phyloP scores from a whole-genome alignment of 2,329 filamentous ascomycete species.

The Scedosporium aurantiacum region DNA sequence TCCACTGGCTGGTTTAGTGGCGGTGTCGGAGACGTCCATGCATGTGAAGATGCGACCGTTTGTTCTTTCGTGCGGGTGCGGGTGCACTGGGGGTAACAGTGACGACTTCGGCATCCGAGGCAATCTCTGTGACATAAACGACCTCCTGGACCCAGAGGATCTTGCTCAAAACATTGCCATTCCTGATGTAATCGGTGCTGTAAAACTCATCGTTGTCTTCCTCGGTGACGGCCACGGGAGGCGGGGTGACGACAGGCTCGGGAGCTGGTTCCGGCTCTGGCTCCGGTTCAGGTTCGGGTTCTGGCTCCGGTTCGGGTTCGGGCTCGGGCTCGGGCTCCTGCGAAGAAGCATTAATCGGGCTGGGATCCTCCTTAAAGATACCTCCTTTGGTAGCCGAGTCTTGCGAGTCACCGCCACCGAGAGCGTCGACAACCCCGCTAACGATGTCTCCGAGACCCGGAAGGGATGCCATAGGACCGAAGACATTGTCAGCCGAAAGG shows the following conservation, averaged over 20 bases:
- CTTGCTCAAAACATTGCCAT: conserved; percentile 39
- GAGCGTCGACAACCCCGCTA: conserved; percentile 6
- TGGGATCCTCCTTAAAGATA: neutral
- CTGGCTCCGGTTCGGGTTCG: neutral
- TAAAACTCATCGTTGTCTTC: conserved; percentile 24
- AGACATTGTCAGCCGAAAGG: conserved; percentile 49
- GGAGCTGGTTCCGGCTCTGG: conserved; percentile 8
- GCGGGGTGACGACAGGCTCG: conserved; percentile 14
- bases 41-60: conserved; percentile 28
- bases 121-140: conserved; percentile 37
- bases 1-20: neutral
- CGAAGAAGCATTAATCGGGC: neutral
- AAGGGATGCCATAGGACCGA: conserved; percentile 43
- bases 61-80: conserved; percentile 14
- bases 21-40: conserved; percentile 12
- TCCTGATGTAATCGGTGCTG: conserved; percentile 43
- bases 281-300: conserved; percentile 1
- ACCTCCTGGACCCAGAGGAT: conserved; percentile 46
- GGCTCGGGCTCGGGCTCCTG: neutral
- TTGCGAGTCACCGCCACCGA: neutral
- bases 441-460: conserved; percentile 38
- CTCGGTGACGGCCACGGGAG: conserved; percentile 20
- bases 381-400: neutral
- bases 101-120: conserved; percentile 24
- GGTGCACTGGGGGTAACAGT: conserved; percentile 27